phyloP scores from a whole-genome alignment of 2,329 filamentous ascomycete species.

The Ophiostoma himal-ulmi region DNA sequence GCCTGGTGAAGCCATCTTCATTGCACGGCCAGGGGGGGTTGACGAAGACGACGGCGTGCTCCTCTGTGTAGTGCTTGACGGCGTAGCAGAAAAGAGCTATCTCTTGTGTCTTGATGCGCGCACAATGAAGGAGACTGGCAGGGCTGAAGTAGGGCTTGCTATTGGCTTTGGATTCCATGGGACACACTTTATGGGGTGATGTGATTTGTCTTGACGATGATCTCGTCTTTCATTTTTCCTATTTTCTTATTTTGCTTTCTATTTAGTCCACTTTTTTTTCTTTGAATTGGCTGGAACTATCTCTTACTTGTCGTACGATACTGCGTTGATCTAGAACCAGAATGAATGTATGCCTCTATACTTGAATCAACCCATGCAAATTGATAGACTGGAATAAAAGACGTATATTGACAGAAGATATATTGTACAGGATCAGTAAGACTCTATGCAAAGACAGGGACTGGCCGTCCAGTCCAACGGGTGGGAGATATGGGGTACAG shows the following conservation, averaged over 20 bases:
- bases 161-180: conserved; percentile 64
- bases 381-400: no score
- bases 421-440: background rate
- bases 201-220: background rate
- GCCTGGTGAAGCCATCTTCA: conserved; percentile 64
- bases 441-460: background rate
- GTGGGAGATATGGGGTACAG: background rate
- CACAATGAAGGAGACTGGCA: conserved; percentile 57
- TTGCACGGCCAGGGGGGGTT: conserved; percentile 44
- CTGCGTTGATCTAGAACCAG: no score
- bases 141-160: conserved; percentile 56
- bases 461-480: background rate
- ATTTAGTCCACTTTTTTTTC: background rate
- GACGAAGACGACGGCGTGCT: conserved; percentile 59
- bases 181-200: conserved; percentile 34
- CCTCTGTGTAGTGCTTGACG: conserved; percentile 59
- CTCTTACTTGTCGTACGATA: no score
- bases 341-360: no score
- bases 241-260: background rate
- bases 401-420: background rate
- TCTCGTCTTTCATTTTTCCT: background rate
- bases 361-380: no score
- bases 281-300: no score
- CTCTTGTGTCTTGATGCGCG: conserved; percentile 59
- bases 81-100: conserved; percentile 54